Conservation (phyloP, 2,329 filamentous ascomycete genomes). For the Tolypocladium sp. region DNA sequence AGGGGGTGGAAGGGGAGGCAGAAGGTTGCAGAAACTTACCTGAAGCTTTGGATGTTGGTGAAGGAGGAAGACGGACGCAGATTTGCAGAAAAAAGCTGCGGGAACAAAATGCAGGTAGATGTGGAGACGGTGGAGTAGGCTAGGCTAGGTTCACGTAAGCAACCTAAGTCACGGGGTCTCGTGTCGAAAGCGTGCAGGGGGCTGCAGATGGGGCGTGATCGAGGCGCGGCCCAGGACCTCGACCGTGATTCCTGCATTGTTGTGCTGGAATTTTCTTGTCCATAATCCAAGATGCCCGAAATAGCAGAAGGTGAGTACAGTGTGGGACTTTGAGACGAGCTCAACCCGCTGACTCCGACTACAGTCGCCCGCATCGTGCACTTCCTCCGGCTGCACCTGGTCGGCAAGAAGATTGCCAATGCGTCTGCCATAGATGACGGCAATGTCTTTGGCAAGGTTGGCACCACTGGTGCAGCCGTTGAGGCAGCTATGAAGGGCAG, state of each 20-base stretch:
- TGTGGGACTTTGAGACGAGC: not conserved
- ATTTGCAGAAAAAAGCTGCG: constrained; percentile 17
- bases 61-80: constrained; percentile 10
- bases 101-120: constrained; percentile 14
- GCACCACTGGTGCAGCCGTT: constrained; percentile 69
- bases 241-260: not conserved
- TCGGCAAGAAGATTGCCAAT: constrained; percentile 67
- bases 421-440: constrained; percentile 68
- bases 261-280: not conserved
- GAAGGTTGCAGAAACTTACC: constrained; percentile 12
- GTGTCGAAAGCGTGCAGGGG: constrained; percentile 16
- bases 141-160: constrained; percentile 10
- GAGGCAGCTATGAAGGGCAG: constrained; percentile 65
- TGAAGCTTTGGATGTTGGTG: constrained; percentile 12
- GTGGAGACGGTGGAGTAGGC: constrained; percentile 10
- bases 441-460: constrained; percentile 85
- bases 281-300: constrained; percentile 42
- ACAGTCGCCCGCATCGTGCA: constrained; percentile 77
- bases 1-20: constrained; percentile 12
- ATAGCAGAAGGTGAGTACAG: constrained; percentile 45
- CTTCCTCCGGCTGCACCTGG: constrained; percentile 72
- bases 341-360: not conserved
- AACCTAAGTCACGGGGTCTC: constrained; percentile 17
- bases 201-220: not conserved
- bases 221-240: not conserved